Base-by-base conservation (phyloP, 2,329 filamentous ascomycete species). In the Aspergillus persii region DNA sequence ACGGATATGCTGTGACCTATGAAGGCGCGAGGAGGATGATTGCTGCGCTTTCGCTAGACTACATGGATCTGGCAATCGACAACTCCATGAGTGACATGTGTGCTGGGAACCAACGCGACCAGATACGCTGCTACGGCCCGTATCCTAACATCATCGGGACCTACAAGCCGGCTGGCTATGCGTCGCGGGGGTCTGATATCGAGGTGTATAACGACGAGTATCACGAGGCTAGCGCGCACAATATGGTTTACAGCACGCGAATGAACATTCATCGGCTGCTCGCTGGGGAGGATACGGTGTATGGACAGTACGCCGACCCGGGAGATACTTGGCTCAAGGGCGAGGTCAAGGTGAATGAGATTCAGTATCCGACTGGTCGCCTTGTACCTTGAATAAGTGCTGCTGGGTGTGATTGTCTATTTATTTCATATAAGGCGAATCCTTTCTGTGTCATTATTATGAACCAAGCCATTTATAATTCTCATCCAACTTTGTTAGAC, bases 121-220 rank as follows among this genome's bases (percentile, higher is more conserved):
- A 62, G 49, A 74, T 53, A 64, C 68, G 46, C 61, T 75, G 58
- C 71, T 77, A 54, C 74, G 71, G 49, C 77, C 81, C 68, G 47
- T 83, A 60, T 73, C 81, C 80, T 0, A 71, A 74, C 31, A 66
- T 84, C 3, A 80, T 84, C 64, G 74, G 80, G n/a, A 78, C 81
- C 15, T 78, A 82, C 60, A 71, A 77, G 1, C 66, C 75, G 0
- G 73, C 72, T 0, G 82, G 81, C 7, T 56, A 56, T 7, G 36
- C 57, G 7, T 66, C 67, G 59, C 58, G 72, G 30, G 63, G 68
- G 53, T 71, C 68, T 48, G 69, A 74, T 60, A 72, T 73, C 48
- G 58, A 71, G 30, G 50, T 61, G 31, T 62, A 67, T 26, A 61
- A 57, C 9, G 56, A 57, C 27, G 59, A 66, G 27, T 61, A 58